Conservation (phyloP, 345 rosid genomes). For the Linum trigynum region DNA sequence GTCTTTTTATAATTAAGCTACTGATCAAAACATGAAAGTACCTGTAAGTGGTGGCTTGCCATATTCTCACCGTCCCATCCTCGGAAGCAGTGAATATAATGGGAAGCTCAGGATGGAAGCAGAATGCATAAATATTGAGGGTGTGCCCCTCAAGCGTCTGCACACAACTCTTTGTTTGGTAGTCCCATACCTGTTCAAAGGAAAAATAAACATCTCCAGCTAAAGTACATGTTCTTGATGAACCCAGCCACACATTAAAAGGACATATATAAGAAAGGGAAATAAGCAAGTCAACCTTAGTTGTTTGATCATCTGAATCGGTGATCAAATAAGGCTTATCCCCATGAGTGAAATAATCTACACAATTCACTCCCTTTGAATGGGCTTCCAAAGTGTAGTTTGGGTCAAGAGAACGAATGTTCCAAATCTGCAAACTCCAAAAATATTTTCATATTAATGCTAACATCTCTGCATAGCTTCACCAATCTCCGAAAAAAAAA, state of each 20-base stretch:
- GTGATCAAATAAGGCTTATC: slow-evolving; percentile 83
- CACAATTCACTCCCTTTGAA: slow-evolving; percentile 88
- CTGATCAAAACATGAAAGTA: slow-evolving; percentile 3
- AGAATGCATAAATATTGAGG: slow-evolving; percentile 75
- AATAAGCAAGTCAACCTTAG: slow-evolving; percentile 48
- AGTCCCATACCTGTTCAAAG: slow-evolving; percentile 64
- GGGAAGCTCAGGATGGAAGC: slow-evolving; percentile 84
- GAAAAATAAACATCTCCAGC: not conserved
- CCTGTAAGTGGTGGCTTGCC: slow-evolving; percentile 85
- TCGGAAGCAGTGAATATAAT: slow-evolving; percentile 76
- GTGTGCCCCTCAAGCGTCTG: slow-evolving; percentile 78
- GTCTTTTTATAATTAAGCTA: not conserved
- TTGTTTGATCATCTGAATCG: slow-evolving; percentile 93
- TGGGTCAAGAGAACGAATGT: slow-evolving; percentile 90
- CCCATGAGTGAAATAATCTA: slow-evolving; percentile 89
- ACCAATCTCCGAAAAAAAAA: not conserved
- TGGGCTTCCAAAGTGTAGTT: slow-evolving; percentile 88
- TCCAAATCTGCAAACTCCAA: slow-evolving; percentile 54
- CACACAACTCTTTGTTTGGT: slow-evolving; percentile 71
- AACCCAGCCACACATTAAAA: not conserved
- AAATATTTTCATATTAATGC: not conserved
- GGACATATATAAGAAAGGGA: not conserved
- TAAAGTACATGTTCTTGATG: not conserved
- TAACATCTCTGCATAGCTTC: slow-evolving; percentile 1
- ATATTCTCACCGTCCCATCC: slow-evolving; percentile 72